Evolutionary conservation across 441 rosid genomes (phyloP).

Genomic region (Croton setiger): DNA sequence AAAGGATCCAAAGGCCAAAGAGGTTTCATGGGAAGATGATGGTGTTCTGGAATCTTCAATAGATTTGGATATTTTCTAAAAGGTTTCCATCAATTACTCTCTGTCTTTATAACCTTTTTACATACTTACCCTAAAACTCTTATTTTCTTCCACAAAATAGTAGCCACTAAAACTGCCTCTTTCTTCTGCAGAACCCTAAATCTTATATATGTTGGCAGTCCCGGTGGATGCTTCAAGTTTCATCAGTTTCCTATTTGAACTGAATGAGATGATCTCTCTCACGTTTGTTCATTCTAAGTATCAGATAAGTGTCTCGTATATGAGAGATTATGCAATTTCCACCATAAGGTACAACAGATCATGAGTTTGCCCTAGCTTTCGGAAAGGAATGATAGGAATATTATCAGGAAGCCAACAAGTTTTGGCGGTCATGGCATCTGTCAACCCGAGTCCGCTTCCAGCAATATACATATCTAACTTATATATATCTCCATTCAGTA

Average conservation of each 20-base stretch:
- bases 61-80: slow-evolving; percentile 67
- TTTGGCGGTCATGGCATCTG: neutral
- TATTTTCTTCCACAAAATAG: neutral
- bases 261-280: neutral
- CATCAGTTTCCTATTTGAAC: neutral
- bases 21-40: slow-evolving; percentile 78
- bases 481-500: neutral
- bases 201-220: neutral
- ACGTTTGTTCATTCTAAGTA: neutral
- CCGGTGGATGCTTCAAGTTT: neutral
- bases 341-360: neutral
- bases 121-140: too few relatives aligned
- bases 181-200: neutral
- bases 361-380: slow-evolving; percentile 1
- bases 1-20: slow-evolving; percentile 61
- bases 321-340: slow-evolving; percentile 5
- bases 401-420: neutral
- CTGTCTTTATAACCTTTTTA: neutral
- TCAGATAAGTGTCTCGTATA: neutral
- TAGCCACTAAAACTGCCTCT: neutral
- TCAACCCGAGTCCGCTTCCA: neutral
- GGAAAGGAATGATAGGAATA: neutral
- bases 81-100: slow-evolving; percentile 12
- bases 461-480: slow-evolving; percentile 3
- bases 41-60: slow-evolving; percentile 66